A percentile compares a stretch with the other conserved stretches of the same genome.
Evolutionary conservation across 352 stramenopile species (phyloP).

Genomic region (Sclerospora graminicola): DNA sequence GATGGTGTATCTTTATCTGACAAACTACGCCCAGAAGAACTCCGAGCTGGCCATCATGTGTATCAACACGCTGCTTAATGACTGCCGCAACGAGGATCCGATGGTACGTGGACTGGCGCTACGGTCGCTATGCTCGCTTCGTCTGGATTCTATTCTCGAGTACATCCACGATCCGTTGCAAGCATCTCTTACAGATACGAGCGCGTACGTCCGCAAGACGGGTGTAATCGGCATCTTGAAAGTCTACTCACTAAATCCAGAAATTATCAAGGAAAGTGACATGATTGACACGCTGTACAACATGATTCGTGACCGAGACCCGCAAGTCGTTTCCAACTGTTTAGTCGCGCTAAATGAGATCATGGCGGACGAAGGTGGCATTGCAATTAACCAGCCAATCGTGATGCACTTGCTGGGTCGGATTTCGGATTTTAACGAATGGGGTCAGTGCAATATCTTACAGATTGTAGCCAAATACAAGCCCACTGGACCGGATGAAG

Average conservation of each 20-base stretch:
- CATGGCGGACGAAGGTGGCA: conserved; percentile 92
- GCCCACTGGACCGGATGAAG: conserved; percentile 90
- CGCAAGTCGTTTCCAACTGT: conserved; percentile 95
- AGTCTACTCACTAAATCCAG: conserved; percentile 87
- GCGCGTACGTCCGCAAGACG: conserved; percentile 98
- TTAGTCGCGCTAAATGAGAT: conserved; percentile 98
- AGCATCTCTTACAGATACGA: conserved; percentile 90
- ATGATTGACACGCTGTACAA: conserved; percentile 98
- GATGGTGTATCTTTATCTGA: conserved; percentile 99
- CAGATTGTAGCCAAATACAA: conserved; percentile 92
- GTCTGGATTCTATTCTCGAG: conserved; percentile 96
- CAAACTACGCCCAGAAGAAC: conserved; percentile 97
- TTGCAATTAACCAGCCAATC: conserved; percentile 95
- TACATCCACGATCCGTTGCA: conserved; percentile 94
- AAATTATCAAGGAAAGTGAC: conserved; percentile 87
- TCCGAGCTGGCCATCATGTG: conserved; percentile 99
- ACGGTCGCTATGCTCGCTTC: conserved; percentile 92
- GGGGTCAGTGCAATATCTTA: conserved; percentile 95
- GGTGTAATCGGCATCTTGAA: conserved; percentile 99
- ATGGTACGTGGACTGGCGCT: conserved; percentile 97
- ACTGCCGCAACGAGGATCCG: conserved; percentile 97
- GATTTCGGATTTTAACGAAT: conserved; percentile 99
- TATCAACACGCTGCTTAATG: conserved; percentile 99
- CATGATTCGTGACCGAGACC: conserved; percentile 97
- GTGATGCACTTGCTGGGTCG: conserved; percentile 96